Conservation (phyloP, 345 rosid species). For the Physaria fendleri region DNA sequence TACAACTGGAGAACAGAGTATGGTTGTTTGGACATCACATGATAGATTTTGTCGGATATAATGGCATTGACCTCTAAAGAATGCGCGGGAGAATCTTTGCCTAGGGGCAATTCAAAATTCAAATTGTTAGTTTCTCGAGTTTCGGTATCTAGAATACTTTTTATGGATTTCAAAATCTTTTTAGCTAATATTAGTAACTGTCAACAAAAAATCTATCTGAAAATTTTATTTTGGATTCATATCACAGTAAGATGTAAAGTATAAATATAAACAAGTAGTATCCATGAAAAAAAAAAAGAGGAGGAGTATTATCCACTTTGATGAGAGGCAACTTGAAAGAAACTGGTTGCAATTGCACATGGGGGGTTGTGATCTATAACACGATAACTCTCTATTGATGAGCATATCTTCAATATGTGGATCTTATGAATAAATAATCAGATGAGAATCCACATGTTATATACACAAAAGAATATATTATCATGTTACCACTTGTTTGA, state of each 20-base stretch:
- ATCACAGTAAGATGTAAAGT: not conserved
- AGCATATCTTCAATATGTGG: constrained; percentile 10
- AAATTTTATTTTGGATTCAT: not conserved
- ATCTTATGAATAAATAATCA: constrained; percentile 9
- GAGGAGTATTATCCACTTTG: not conserved
- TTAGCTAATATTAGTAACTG: no score
- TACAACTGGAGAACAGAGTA: no score
- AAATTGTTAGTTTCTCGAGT: no score
- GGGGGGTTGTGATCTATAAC: constrained; percentile 5
- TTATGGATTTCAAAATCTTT: no score
- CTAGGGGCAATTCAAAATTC: no score
- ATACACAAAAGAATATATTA: not conserved
- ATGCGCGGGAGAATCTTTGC: no score
- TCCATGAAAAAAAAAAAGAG: no score
- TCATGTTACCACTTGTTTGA: constrained; percentile 12
- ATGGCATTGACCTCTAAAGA: no score
- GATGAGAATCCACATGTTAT: constrained; percentile 6
- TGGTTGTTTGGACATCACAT: no score
- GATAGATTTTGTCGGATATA: no score
- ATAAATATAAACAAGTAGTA: not conserved
- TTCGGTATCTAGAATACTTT: no score
- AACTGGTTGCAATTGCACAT: constrained; percentile 19
- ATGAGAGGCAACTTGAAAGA: constrained; percentile 17
- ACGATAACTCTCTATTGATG: not conserved
- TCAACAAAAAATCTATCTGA: not conserved